Conservation (phyloP, 352 stramenopile genomes). For the Phytopythium montanum region DNA sequence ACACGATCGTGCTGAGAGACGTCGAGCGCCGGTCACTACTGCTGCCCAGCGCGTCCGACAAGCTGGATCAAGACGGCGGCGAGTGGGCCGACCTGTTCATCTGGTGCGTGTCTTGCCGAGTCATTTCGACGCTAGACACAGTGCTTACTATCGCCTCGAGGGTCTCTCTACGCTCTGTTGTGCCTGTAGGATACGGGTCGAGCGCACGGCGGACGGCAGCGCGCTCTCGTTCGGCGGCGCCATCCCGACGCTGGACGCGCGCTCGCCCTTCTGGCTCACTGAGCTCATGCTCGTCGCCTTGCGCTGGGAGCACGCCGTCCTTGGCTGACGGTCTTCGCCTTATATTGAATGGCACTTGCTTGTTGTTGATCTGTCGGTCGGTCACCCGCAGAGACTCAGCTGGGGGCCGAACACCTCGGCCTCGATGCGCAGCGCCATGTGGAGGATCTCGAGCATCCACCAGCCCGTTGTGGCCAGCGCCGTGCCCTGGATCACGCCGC, state of each 20-base stretch:
- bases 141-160: neutral
- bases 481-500: conserved; percentile 55
- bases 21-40: conserved; percentile 24
- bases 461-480: conserved; percentile 46
- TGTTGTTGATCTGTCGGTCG: too few relatives aligned
- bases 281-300: conserved; percentile 3
- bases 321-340: neutral
- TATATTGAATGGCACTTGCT: too few relatives aligned
- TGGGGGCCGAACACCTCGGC: conserved; percentile 38
- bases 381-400: conserved; percentile 19
- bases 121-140: neutral
- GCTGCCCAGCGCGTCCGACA: neutral
- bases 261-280: conserved; percentile 13
- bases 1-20: conserved; percentile 33
- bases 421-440: conserved; percentile 63
- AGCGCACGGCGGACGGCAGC: conserved; percentile 25
- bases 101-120: conserved; percentile 1
- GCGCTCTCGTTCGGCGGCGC: conserved; percentile 30
- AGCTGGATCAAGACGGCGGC: neutral
- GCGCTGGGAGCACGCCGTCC: conserved; percentile 2
- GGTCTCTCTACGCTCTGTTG: too few relatives aligned
- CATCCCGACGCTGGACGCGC: conserved; percentile 24
- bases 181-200: conserved; percentile 18
- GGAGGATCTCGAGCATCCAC: conserved; percentile 74
- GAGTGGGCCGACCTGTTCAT: conserved; percentile 25